Evolutionary conservation across 2,329 filamentous ascomycete genomes (phyloP), one percentile per base, ranked within the genome.

Genomic region (Phialophora macrospora): DNA sequence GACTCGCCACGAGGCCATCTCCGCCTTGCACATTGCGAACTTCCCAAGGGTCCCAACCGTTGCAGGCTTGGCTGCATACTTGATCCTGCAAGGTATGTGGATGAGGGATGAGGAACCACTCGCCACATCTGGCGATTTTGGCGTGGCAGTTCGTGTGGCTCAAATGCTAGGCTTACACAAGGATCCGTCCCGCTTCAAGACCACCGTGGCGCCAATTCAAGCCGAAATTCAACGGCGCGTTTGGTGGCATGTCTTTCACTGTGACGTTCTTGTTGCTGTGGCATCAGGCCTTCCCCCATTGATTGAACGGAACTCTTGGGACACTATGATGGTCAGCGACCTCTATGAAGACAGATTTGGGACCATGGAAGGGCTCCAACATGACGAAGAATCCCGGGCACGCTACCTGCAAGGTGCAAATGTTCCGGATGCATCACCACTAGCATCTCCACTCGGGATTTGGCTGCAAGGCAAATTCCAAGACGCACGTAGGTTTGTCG

Each of bases 151-250:
- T 9, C 52, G 52, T 3, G 52, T 38, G n/a, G 52, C 52, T 28
- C 52, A 55, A 22, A 55, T 55, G 52, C 52, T 55, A 14, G 52
- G 52, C 24, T n/a, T 55, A n/a, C 52, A 55, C 52, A 55, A 55
- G 28, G 52, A 55, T 20, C 52, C 52, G 9, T 55, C 52, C 4
- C 52, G 28, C 20, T 55, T 55, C 52, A 55, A 38, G 52, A 38
- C n/a, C n/a, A 55, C 52, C 6, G 28, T 55, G 9, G 52, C 12
- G 1, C 52, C 52, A 55, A 34, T 55, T 30, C 52, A 30, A 20
- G 52, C 52, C 28, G 52, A 55, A 34, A 22, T 55, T 6, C 52
- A 55, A 38, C 24, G 52, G 9, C 26, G 52, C 26, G 52, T 55
- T n/a, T 55, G 52, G 52, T 55, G 52, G 52, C 52, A 55, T 20